Base-by-base conservation (phyloP, 805 yeast species). In the Yueomyces sinensis region DNA sequence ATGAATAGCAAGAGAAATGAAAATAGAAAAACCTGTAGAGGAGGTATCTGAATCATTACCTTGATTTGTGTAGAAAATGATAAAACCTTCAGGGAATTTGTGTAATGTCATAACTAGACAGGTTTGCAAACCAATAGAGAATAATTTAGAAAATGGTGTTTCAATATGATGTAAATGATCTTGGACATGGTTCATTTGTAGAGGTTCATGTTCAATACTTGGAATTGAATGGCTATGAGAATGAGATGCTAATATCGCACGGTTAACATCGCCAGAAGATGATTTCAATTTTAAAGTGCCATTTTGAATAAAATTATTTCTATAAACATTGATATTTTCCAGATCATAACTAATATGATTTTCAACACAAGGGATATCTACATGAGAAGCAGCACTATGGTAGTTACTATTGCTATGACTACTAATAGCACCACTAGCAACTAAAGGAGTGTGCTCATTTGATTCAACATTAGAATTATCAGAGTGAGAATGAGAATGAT, bases 11-110 rank as follows among this genome's bases (percentile, higher is more conserved):
- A 89, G 65, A 32, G 95, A 84, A 16, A 87, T 54, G 49, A 91
- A 87, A 11, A 89, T 83, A 13, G 83, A 68, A 16, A 84, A 46
- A 0, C 97, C 96, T 19, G 86, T 58, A 4, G 63, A 62, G 4
- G 46, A 39, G 17, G 41, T 45, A 9, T 50, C 42, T 11, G 28
- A n/a, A 25, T 25, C 15, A n/a, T 25, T n/a, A 25, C 14, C 14
- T 23, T 44, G 39, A 91, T 86, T 24, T 80, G 81, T 54, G 34
- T 54, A 57, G 53, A 72, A 89, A 31, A 93, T 79, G 36, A 89
- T 75, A 49, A 89, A 82, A 0, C 98, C 98, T 58, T 89, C 98
- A 0, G 98, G 98, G 18, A 89, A 66, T 53, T 91, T 87, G 59
- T 89, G 98, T 20, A 91, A 58, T 0, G 93, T 72, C 20, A 89